These are phyloP conservation scores for Passalora sequoiae DNA, from an alignment of 2,329 filamentous ascomycete species.

Conservation along the genomic window DNA sequence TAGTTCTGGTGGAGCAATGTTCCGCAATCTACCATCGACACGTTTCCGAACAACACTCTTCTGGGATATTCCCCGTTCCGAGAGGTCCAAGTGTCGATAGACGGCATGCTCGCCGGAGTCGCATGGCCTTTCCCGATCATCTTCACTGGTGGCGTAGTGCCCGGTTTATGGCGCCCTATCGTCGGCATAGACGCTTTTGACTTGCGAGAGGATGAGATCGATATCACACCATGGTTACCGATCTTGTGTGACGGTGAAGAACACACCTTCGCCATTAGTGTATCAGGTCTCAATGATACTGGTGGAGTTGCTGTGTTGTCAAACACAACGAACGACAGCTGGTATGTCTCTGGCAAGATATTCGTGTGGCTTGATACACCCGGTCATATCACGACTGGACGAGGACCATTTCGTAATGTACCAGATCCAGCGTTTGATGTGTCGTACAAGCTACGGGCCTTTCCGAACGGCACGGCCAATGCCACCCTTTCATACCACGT, in stretches of 20 bases:
- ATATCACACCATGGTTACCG: constrained; percentile 71
- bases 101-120: constrained; percentile 66
- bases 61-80: constrained; percentile 69
- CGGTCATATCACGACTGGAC: constrained; percentile 49
- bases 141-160: constrained; percentile 75
- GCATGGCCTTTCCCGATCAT: constrained; percentile 78
- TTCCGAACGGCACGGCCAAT: constrained; percentile 52
- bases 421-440: constrained; percentile 47
- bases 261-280: constrained; percentile 64
- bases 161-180: constrained; percentile 70
- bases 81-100: constrained; percentile 71
- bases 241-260: constrained; percentile 59
- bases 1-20: constrained; percentile 79
- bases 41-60: constrained; percentile 55
- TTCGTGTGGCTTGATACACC: constrained; percentile 66
- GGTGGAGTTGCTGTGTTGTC: constrained; percentile 49
- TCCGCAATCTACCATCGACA: constrained; percentile 54
- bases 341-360: constrained; percentile 73
- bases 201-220: constrained; percentile 72
- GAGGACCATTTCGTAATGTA: constrained; percentile 35
- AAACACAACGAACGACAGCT: constrained; percentile 58
- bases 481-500: constrained; percentile 53
- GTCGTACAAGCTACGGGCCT: constrained; percentile 45
- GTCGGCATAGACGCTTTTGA: constrained; percentile 77
- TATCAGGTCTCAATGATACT: constrained; percentile 60